Conservation (phyloP, 768 basidiomycete genomes). For the Suillus decipiens region DNA sequence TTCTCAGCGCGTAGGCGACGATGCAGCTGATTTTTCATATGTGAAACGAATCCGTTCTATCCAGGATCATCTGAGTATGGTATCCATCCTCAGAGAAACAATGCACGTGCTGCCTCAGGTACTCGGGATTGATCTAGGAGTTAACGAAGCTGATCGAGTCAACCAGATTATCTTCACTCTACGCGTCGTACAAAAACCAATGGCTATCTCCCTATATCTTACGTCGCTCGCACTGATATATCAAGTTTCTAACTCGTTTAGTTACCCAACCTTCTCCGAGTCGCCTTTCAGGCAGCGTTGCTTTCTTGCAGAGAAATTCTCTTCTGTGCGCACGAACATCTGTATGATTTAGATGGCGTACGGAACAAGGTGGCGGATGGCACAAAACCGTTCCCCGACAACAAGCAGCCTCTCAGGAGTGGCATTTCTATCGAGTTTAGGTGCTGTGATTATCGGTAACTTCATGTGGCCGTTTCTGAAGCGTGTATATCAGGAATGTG, state of each 20-base stretch:
- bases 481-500: constrained; percentile 50
- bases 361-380: constrained; percentile 61
- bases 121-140: neutral
- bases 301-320: neutral
- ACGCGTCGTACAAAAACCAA: neutral
- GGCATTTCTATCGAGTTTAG: constrained; percentile 64
- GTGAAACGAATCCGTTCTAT: constrained; percentile 33
- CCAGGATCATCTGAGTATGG: constrained; percentile 28
- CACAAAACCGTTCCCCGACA: constrained; percentile 47
- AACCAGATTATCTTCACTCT: neutral
- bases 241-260: neutral
- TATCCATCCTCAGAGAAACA: constrained; percentile 50
- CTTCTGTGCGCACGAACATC: too few relatives aligned
- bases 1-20: constrained; percentile 34
- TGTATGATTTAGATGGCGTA: constrained; percentile 68
- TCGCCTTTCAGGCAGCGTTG: too few relatives aligned
- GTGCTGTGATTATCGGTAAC: constrained; percentile 31
- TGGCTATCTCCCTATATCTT: neutral
- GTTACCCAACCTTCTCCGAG: neutral
- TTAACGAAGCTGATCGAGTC: neutral
- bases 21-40: constrained; percentile 36
- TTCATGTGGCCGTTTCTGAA: constrained; percentile 12
- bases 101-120: constrained; percentile 52
- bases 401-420: constrained; percentile 40
- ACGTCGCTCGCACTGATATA: neutral